phyloP scores from a whole-genome alignment of 345 rosid species.

The Cardamine chenopodiifolia region DNA sequence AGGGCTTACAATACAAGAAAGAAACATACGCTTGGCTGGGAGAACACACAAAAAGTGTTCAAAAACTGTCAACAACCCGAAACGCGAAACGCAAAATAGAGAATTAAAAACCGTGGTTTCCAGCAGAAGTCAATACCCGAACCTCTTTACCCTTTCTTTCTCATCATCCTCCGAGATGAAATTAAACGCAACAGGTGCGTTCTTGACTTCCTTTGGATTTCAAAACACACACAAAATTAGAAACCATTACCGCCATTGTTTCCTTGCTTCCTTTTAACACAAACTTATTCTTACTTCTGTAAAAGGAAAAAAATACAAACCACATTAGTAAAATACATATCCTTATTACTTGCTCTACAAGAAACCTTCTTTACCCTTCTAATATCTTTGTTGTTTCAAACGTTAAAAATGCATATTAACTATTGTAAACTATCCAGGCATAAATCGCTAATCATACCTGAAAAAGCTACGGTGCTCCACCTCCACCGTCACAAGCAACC shows the following conservation, averaged over 20 bases:
- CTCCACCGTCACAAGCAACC: conserved; percentile 45
- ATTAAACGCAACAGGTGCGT: conserved; percentile 69
- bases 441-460: conserved; percentile 25
- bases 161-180: conserved; percentile 30
- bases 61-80: conserved; percentile 29
- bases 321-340: not conserved
- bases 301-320: not conserved
- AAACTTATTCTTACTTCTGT: conserved; percentile 19
- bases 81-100: not conserved
- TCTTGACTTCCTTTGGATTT: conserved; percentile 75
- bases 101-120: conserved; percentile 20
- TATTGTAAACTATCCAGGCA: too few species aligned
- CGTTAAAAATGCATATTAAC: not conserved
- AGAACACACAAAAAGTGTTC: conserved; percentile 19
- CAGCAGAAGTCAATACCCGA: conserved; percentile 85
- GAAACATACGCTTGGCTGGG: conserved; percentile 23
- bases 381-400: not conserved
- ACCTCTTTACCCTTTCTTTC: conserved; percentile 50
- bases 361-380: too few species aligned
- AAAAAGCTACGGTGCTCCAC: conserved; percentile 21
- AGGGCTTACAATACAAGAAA: conserved; percentile 17
- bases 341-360: conserved; percentile 32
- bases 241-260: conserved; percentile 18
- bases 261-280: not conserved
- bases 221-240: conserved; percentile 28